Conservation (phyloP, 805 yeast genomes). For the Maudiozyma saulgeensis region DNA sequence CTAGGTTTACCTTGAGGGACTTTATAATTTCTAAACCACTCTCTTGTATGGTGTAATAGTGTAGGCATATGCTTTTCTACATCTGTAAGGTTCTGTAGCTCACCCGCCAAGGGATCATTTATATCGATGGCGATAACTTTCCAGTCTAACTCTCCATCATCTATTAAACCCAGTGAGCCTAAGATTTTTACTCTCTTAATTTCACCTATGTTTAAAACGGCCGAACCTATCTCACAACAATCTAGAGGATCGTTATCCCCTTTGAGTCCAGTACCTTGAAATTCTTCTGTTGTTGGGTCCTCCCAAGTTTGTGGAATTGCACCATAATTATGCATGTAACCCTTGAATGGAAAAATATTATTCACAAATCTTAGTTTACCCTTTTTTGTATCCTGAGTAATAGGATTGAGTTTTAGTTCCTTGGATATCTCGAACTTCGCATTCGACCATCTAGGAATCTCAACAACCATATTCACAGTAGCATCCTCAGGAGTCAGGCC, state of each 20-base stretch:
- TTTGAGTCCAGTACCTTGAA: constrained; percentile 37
- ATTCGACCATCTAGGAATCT: constrained; percentile 74
- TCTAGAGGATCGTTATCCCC: constrained; percentile 97
- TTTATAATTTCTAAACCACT: constrained; percentile 80
- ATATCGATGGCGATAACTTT: constrained; percentile 65
- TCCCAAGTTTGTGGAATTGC: constrained; percentile 96
- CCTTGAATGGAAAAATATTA: constrained; percentile 74
- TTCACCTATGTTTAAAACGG: constrained; percentile 51
- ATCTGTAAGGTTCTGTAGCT: constrained; percentile 56
- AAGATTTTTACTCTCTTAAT: constrained; percentile 57
- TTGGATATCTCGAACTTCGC: constrained; percentile 74
- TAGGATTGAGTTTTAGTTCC: constrained; percentile 56
- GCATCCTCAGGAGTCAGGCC: constrained; percentile 31
- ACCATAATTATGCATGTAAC: constrained; percentile 82
- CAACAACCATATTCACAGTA: constrained; percentile 59
- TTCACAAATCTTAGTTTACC: constrained; percentile 62
- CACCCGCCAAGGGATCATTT: constrained; percentile 53
- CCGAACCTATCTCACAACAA: constrained; percentile 78
- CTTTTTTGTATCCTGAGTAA: constrained; percentile 68
- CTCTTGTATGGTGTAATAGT: constrained; percentile 54
- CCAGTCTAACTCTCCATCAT: constrained; percentile 98
- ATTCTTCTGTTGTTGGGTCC: constrained; percentile 52
- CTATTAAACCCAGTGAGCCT: constrained; percentile 71
- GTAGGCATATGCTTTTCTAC: constrained; percentile 62
- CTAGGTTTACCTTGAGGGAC: constrained; percentile 73